Base-by-base conservation (phyloP, 23 red algal species). In the Gracilaria gracilis region DNA sequence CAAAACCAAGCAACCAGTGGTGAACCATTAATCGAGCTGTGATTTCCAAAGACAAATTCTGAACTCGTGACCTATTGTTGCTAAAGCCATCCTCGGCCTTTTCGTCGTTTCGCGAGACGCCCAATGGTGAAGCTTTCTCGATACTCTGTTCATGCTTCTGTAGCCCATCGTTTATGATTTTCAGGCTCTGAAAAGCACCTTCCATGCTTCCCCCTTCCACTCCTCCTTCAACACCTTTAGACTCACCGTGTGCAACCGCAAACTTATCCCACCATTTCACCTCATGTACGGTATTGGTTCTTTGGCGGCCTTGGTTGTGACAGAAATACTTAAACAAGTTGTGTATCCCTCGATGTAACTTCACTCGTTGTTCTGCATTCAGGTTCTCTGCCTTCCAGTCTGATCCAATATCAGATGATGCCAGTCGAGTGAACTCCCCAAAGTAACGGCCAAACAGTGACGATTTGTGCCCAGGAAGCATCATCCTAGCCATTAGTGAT, bases 1-100 rank as follows among this genome's bases (percentile, higher is more conserved):
- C 93, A 66, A 95, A 95, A 21, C 93, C 93, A 51, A 95, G 82
- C 71, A 95, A 83, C 81, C 87, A 88, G 57, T 95, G 93, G n/a
- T 95, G 93, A 57, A 89, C 58, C 89, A 92, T 84, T 31, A 92
- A 61, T 37, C 89, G 79, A 65, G 79, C 28, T 15, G 79, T 74
- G 25, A 92, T 53, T 65, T 92, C 89, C n/a, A 82, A 76, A 0
- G 79, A 74, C 23, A 92, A 58, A n/a, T 82, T 34, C 67, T 92
- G 89, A 16, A 92, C 37, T 23, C 72, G 39, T 9, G 62, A 72
- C 46, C 39, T 40, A 13, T 39, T 57, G n/a, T 33, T 27, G 7
- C 2, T 21, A 5, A 24, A 32, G 2, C 24, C 40, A 24, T 28
- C 49, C 39, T 36, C 28, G 29, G 19, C 40, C 11, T 50, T 28